These are phyloP conservation scores for Monosporozyma aerobia DNA, from an alignment of 805 yeast genomes.

Conservation along the genomic window DNA sequence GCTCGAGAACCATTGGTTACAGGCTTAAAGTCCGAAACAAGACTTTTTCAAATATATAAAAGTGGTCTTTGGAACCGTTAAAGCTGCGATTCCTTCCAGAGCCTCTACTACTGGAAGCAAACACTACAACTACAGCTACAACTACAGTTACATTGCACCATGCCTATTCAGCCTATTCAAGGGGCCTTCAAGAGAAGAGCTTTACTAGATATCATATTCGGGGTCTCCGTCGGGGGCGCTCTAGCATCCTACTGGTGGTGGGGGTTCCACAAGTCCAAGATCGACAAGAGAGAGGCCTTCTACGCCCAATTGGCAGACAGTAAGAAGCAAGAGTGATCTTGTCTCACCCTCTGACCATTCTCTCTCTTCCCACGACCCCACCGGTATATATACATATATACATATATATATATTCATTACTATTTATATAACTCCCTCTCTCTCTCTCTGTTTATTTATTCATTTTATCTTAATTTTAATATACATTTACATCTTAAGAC, in stretches of 20 bases:
- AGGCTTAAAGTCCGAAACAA: neutral
- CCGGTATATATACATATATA: neutral
- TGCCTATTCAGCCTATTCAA: constrained; percentile 72
- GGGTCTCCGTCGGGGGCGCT: constrained; percentile 52
- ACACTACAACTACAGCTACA: neutral
- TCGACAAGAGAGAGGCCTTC: constrained; percentile 73
- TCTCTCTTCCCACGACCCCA: neutral
- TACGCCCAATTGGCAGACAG: constrained; percentile 70
- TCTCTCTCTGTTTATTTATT: neutral
- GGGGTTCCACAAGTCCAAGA: constrained; percentile 67
- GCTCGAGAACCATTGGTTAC: neutral
- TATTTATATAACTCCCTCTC: neutral
- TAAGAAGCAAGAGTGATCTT: constrained; percentile 37
- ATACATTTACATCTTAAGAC: neutral
- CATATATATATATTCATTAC: neutral
- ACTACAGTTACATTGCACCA: neutral
- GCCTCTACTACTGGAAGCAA: neutral
- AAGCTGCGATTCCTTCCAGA: neutral
- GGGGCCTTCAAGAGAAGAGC: constrained; percentile 78
- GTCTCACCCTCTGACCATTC: neutral
- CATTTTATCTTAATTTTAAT: neutral
- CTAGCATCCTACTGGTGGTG: constrained; percentile 77
- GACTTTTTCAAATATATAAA: neutral
- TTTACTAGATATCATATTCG: constrained; percentile 67
- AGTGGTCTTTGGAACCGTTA: neutral